phyloP scores from a whole-genome alignment of 2,329 filamentous ascomycete genomes.

The Blumeriella jaapii region DNA sequence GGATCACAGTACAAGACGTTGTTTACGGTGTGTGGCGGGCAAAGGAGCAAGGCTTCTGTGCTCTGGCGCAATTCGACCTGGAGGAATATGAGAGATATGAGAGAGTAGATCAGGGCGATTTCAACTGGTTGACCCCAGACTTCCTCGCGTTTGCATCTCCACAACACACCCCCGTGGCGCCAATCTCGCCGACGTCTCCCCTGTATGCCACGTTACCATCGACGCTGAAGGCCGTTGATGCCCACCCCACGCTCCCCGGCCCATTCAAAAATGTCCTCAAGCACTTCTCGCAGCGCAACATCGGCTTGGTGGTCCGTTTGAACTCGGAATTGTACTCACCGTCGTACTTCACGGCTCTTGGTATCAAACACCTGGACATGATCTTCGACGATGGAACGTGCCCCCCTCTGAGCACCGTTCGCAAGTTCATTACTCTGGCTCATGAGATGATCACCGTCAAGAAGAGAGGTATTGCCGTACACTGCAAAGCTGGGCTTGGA shows the following conservation, averaged over 20 bases:
- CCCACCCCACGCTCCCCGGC: constrained; percentile 58
- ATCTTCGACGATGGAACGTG: constrained; percentile 99
- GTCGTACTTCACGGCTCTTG: constrained; percentile 91
- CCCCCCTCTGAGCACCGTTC: constrained; percentile 76
- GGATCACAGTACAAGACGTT: constrained; percentile 89
- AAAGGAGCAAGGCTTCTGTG: constrained; percentile 88
- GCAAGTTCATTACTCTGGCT: constrained; percentile 87
- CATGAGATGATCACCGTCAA: constrained; percentile 88
- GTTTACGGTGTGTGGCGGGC: constrained; percentile 99
- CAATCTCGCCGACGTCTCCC: constrained; percentile 61
- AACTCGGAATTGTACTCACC: constrained; percentile 95
- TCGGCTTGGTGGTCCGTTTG: constrained; percentile 86
- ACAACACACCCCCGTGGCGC: constrained; percentile 65
- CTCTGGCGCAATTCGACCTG: constrained; percentile 85
- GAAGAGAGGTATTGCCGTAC: constrained; percentile 89
- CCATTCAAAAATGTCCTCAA: constrained; percentile 93
- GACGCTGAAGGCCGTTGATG: constrained; percentile 60
- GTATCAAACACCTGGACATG: constrained; percentile 96
- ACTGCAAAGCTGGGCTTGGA: constrained; percentile 95
- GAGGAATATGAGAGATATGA: constrained; percentile 97
- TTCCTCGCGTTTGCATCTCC: constrained; percentile 96
- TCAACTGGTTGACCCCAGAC: constrained; percentile 96
- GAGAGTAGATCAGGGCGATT: constrained; percentile 94
- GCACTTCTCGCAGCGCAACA: constrained; percentile 78
- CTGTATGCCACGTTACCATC: constrained; percentile 65